Percentiles rank a stretch among this genome's conserved stretches.
These are phyloP conservation scores for Aspergillus puulaauensis DNA, from an alignment of 2,329 filamentous ascomycete species.

Conservation along the genomic window DNA sequence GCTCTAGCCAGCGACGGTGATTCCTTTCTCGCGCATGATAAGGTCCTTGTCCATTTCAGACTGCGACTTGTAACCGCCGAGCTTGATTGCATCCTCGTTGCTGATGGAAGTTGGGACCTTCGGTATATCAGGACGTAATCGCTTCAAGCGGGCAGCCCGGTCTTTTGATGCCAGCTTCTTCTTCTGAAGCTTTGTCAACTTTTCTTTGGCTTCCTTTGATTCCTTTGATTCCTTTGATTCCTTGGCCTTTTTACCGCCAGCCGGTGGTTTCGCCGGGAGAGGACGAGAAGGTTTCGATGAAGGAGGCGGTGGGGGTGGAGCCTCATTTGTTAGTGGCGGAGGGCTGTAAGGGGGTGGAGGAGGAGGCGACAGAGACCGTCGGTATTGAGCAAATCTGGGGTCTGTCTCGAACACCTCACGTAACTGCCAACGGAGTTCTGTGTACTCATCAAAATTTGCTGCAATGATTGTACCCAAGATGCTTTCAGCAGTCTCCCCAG, in stretches of 20 bases:
- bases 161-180: slow-evolving; percentile 28
- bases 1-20: slow-evolving; percentile 7
- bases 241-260: slow-evolving; percentile 17
- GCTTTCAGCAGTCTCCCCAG: slow-evolving; percentile 41
- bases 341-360: slow-evolving; percentile 26
- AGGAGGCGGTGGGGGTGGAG: slow-evolving; percentile 24
- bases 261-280: slow-evolving; percentile 20
- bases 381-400: slow-evolving; percentile 34
- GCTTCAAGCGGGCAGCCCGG: slow-evolving; percentile 29
- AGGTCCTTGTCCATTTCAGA: slow-evolving; percentile 35
- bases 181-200: slow-evolving; percentile 25
- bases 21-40: slow-evolving; percentile 21
- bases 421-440: slow-evolving; percentile 65
- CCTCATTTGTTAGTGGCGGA: slow-evolving; percentile 17
- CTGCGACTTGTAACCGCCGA: slow-evolving; percentile 32
- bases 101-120: slow-evolving; percentile 27
- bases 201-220: slow-evolving; percentile 16
- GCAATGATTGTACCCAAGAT: slow-evolving; percentile 72
- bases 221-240: slow-evolving; percentile 20
- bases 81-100: slow-evolving; percentile 28
- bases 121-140: slow-evolving; percentile 31
- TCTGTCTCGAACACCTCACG: slow-evolving; percentile 51
- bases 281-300: background rate
- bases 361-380: slow-evolving; percentile 15
- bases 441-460: slow-evolving; percentile 77